Base-by-base conservation (phyloP, 306 rosid genomes). In the Myrica gale region DNA sequence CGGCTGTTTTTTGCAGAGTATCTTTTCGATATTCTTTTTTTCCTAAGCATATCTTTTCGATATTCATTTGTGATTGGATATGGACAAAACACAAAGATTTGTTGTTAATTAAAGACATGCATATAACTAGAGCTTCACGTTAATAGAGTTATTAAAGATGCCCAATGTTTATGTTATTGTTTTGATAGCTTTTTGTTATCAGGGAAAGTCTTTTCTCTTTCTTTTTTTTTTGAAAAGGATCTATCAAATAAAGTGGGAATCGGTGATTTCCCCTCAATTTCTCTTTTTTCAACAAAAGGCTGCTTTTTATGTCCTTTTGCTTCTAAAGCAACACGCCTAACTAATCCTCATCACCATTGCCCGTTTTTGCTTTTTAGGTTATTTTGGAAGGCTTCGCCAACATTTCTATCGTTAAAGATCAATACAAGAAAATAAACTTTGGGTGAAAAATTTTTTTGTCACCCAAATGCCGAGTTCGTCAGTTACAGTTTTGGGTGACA, bases 161-260 rank as follows among this genome's bases (percentile, higher is more conserved):
- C 32, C 50, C 70, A 66, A 42, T 17, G 44, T 42, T 41, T n/a
- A 17, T 4, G 70, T 42, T 66, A 16, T 41, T 66, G 70, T 15
- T 17, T 12, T 37, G 70, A 17, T 66, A 66, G 53, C 23, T 66
- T 42, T 26, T 66, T 66, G 50, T 66, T 43, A n/a, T 66, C 17
- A 41, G 70, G 50, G 70, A 42, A 66, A 66, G 21, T 66, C 50
- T 66, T 41, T 42, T 26, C 50, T 43, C 17, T 42, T 44, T 50
- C 70, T 66, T 66, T 66, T 48, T 66, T 66, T 66, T 48, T n/a
- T n/a, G 70, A 66, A 66, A 66, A 66, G 32, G 70, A n/a, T 17
- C 70, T 17, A 44, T 66, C 70, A 66, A 32, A 42, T 42, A 66
- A 66, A 42, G 70, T 66, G 1, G 51, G 41, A 43, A 66, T 66